Conservation (phyloP, 805 yeast species). For the Yarrowia sp. region DNA sequence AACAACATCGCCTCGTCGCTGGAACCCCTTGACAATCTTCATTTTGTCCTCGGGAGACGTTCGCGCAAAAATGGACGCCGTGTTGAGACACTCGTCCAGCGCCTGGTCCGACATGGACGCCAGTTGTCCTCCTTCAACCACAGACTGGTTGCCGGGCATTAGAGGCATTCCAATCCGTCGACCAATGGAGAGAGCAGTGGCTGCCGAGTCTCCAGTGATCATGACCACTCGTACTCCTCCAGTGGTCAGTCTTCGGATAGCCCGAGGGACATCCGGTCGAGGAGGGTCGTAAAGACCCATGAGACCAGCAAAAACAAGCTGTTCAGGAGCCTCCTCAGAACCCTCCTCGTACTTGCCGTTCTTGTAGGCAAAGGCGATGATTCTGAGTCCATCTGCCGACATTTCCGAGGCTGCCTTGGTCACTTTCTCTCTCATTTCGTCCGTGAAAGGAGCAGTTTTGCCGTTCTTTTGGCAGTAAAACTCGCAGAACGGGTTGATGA, state of each 20-base stretch:
- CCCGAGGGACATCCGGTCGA: constrained; percentile 74
- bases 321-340: constrained; percentile 41
- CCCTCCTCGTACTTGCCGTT: constrained; percentile 39
- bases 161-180: constrained; percentile 82
- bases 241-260: constrained; percentile 71
- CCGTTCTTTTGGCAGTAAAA: constrained; percentile 60
- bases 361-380: constrained; percentile 69
- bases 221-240: constrained; percentile 98
- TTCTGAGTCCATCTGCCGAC: constrained; percentile 84
- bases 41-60: constrained; percentile 94
- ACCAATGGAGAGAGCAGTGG: constrained; percentile 83
- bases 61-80: constrained; percentile 88
- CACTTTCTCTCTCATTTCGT: constrained; percentile 45
- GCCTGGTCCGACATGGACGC: constrained; percentile 71
- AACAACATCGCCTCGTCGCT: constrained; percentile 50
- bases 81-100: constrained; percentile 69
- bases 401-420: constrained; percentile 56
- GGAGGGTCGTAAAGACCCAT: constrained; percentile 99
- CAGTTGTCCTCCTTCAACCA: constrained; percentile 80
- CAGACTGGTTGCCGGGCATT: constrained; percentile 58
- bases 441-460: constrained; percentile 53
- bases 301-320: constrained; percentile 76
- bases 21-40: constrained; percentile 80
- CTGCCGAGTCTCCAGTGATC: constrained; percentile 95
- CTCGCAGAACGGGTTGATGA: constrained; percentile 59